Base-by-base conservation (phyloP, 2,329 filamentous ascomycete species). In the Hymenotorrendiella dingleyae region DNA sequence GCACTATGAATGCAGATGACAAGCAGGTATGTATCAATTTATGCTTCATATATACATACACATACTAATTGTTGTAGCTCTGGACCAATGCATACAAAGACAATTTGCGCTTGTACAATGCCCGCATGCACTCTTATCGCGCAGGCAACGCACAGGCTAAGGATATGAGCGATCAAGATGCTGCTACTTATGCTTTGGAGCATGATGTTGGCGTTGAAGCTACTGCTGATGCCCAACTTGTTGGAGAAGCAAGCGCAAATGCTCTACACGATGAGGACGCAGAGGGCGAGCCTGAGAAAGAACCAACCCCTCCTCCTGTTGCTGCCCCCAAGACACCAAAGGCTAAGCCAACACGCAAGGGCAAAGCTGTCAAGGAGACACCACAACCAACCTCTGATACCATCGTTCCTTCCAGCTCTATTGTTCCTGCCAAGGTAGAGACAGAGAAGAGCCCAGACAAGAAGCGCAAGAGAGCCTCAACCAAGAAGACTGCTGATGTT, bases 1-100 rank as follows among this genome's bases (percentile, higher is more conserved):
- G 81, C 48, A 76, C 78, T 52, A 88, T 96, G 82, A 70, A 71
- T 6, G 74, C 82, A 2, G 66, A 70, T 8, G 84, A 94, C 68
- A 94, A 94, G 69, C 68, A 68, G 49, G 70, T 71, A 54, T 55
- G 68, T 51, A 8, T 28, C 23, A n/a, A 16, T 4, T n/a, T 24
- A 23, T 26, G 2, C 16, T 12, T 8, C 9, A 11, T 20, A 41
- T 14, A n/a, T 11, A 11, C 6, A 30, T 16, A 17, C 19, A 9
- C 30, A 36, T 47, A 21, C 40, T 47, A 23, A 47, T 33, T 23
- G 19, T 10, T 21, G 23, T 45, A 62, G 59, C 55, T 61, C 49
- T 82, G 78, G 78, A 79, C 80, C 64, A 74, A 77, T 43, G 78
- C 77, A 5, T 82, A 82, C 64, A 76, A 80, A 65, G 81, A 81